Base-by-base conservation (phyloP, 495 filamentous ascomycete genomes). In the Bathelium albidoporum region DNA sequence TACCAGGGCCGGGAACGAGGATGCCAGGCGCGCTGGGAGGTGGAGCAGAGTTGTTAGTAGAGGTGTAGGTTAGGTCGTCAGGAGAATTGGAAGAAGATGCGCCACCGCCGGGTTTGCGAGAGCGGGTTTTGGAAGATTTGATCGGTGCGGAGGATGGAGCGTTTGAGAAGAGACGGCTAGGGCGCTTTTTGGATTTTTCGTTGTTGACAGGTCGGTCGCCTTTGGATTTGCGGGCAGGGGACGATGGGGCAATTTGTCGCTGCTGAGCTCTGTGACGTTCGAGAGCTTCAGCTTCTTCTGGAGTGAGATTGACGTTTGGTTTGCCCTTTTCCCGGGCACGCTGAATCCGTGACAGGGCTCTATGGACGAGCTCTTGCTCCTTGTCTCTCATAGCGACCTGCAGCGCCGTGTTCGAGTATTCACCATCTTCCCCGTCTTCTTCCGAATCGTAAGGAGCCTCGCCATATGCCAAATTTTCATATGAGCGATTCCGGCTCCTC, bases 331-430 rank as follows among this genome's bases (percentile, higher is more conserved):
- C 78, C 64, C 88, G 84, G 31, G 90, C 89, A 55, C 84, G 83
- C 63, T 82, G 83, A 75, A 95, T 93, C 58, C 89, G 85, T 66
- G 83, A 83, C 73, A 92, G 72, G 41, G 89, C 90, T 60, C 82
- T 82, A 61, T 90, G 83, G 65, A 90, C 82, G 67, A 93, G 73
- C 69, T 80, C 80, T 62, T 91, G 88, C 70, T 93, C 89, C 69
- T 84, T 82, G 52, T 86, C 82, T 66, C 81, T 77, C 70, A 84
- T 77, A 63, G 81, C 79, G 73, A 82, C 65, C 69, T 81, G 80
- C 55, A 76, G 45, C 18, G 63, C 55, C 55, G 60, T 24, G 26
- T 52, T 39, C 29, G 41, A 41, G 31, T 60, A 36, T 5, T n/a
- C n/a, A n/a, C 62, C 58, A 26, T 52, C 58, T 31, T 71, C 64